These are phyloP conservation scores for Chimonanthus praecox DNA, from an alignment of 164 flowering plant genomes.

Conservation along the genomic window DNA sequence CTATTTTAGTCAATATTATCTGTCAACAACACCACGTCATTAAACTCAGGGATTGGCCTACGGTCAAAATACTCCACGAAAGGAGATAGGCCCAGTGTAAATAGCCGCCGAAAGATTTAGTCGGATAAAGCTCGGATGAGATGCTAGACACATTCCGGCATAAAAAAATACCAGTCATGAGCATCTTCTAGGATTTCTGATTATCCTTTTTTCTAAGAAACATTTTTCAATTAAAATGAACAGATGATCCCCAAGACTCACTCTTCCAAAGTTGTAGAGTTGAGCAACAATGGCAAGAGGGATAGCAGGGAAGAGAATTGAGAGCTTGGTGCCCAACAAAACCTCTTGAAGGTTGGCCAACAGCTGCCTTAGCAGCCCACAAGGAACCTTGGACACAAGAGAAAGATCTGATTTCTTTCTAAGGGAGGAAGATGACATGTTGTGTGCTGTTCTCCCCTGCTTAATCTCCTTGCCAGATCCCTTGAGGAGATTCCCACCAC, in stretches of 20 bases:
- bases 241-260: slow-evolving; percentile 14
- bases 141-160: no score
- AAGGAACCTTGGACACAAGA: slow-evolving; percentile 24
- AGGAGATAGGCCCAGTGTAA: no score
- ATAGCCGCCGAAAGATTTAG: no score
- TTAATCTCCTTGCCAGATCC: slow-evolving; percentile 16
- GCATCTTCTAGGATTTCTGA: no score
- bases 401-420: slow-evolving; percentile 38
- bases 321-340: slow-evolving; percentile 54
- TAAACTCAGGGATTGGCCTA: no score
- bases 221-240: no score
- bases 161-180: no score
- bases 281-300: slow-evolving; percentile 45
- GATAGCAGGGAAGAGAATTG: slow-evolving; percentile 47
- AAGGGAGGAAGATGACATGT: slow-evolving; percentile 34
- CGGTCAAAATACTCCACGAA: no score
- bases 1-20: no score
- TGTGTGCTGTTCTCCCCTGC: slow-evolving; percentile 23
- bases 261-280: slow-evolving; percentile 32
- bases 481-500: slow-evolving; percentile 9
- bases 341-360: slow-evolving; percentile 44
- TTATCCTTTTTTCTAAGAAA: no score
- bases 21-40: no score
- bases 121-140: no score
- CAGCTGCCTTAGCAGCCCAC: slow-evolving; percentile 23